phyloP scores from a whole-genome alignment of 2,329 filamentous ascomycete genomes.

The Aspergillus japonicus region DNA sequence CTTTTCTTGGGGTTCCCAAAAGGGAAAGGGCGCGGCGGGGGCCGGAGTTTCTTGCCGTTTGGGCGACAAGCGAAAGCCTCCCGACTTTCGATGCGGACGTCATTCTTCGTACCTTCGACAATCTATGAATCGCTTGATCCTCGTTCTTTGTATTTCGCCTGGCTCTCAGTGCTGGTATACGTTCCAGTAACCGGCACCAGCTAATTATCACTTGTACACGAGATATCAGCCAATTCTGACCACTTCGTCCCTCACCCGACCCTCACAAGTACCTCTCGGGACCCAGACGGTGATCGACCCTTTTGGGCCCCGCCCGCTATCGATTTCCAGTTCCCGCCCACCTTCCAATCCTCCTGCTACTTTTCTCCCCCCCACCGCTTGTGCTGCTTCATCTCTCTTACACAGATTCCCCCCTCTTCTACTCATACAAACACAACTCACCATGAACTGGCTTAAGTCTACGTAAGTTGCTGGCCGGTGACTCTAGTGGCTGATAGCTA shows the following conservation, averaged over 20 bases:
- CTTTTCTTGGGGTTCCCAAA: conserved; percentile 16
- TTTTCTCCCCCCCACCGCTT: conserved; percentile 5
- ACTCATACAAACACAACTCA: conserved; percentile 42
- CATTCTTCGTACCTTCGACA: conserved; percentile 13
- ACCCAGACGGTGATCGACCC: conserved; percentile 8
- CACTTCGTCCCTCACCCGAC: neutral
- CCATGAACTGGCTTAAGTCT: conserved; percentile 95
- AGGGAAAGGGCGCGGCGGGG: conserved; percentile 10
- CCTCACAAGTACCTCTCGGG: neutral
- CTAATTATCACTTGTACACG: neutral
- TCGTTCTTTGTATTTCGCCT: neutral
- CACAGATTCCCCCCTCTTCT: neutral
- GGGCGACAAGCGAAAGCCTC: conserved; percentile 12
- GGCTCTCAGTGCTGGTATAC: neutral
- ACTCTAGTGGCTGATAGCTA: neutral
- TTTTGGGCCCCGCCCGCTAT: conserved; percentile 34
- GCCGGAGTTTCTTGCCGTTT: conserved; percentile 21
- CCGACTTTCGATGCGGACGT: conserved; percentile 15
- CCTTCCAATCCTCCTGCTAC: conserved; percentile 22
- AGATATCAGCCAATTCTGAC: neutral
- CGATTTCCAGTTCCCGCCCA: conserved; percentile 31
- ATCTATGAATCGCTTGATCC: neutral
- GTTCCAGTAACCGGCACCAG: neutral
- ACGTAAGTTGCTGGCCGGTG: conserved; percentile 58
- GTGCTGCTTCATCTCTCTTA: neutral